Percentiles rank a stretch among this genome's conserved stretches.
Conservation (phyloP, 768 basidiomycete genomes). For the Collybia sp. region DNA sequence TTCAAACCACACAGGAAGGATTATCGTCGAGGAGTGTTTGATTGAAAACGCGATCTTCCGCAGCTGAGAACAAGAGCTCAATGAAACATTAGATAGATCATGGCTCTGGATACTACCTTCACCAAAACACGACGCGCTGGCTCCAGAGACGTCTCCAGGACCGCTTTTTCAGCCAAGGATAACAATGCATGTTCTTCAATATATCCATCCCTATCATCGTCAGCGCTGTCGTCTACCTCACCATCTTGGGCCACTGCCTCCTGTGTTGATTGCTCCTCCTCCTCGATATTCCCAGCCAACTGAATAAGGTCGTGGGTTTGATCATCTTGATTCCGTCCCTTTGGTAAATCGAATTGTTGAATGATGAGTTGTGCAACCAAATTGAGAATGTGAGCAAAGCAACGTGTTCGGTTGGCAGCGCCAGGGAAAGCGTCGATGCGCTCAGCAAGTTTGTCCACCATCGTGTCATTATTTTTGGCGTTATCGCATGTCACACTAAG, state of each 20-base stretch:
- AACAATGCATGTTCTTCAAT: constrained; percentile 10
- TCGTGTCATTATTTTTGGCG: constrained; percentile 24
- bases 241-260: constrained; percentile 4
- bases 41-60: not conserved
- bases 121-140: not conserved
- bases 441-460: constrained; percentile 20
- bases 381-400: constrained; percentile 32
- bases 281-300: too few species aligned
- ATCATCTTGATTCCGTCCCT: not conserved
- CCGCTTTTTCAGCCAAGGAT: too few species aligned
- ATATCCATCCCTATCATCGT: constrained; percentile 10
- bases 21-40: constrained; percentile 1
- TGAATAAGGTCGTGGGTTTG: not conserved
- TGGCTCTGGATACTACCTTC: not conserved
- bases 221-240: constrained; percentile 5
- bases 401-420: constrained; percentile 13
- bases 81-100: not conserved
- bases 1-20: not conserved
- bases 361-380: constrained; percentile 26
- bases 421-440: constrained; percentile 16
- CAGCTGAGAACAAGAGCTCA: not conserved
- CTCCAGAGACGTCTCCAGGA: not conserved
- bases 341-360: constrained; percentile 23
- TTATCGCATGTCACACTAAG: constrained; percentile 29
- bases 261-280: too few species aligned